These are phyloP conservation scores for Cordyceps fumosorosea DNA, from an alignment of 2,329 filamentous ascomycete species.

Conservation along the genomic window DNA sequence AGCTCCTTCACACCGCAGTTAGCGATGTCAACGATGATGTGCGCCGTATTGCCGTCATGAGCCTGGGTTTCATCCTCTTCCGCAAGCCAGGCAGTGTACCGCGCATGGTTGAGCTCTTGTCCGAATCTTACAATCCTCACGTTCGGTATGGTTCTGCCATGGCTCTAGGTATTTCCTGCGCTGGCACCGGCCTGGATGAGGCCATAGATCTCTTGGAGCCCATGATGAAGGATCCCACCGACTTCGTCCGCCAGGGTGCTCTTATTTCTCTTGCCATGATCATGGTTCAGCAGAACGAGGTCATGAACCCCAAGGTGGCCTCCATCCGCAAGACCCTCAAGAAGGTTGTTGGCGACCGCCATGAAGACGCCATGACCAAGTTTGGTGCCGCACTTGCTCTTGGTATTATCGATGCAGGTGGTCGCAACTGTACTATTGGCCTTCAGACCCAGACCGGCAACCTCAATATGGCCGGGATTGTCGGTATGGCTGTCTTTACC, in stretches of 20 bases:
- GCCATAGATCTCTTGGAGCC: conserved; percentile 95
- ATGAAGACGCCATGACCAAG: conserved; percentile 99
- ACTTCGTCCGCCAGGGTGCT: conserved; percentile 95
- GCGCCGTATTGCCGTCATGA: conserved; percentile 92
- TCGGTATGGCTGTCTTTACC: conserved; percentile 96
- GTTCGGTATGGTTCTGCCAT: conserved; percentile 97
- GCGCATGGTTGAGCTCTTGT: conserved; percentile 95
- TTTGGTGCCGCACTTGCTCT: conserved; percentile 91
- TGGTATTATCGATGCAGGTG: conserved; percentile 95
- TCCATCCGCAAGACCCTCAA: conserved; percentile 86
- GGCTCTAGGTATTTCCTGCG: conserved; percentile 96
- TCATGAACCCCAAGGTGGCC: conserved; percentile 94
- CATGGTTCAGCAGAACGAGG: conserved; percentile 98
- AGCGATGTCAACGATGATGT: conserved; percentile 98
- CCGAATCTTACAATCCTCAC: conserved; percentile 98
- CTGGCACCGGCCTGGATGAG: conserved; percentile 90
- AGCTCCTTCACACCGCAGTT: conserved; percentile 89
- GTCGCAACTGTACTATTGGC: conserved; percentile 96
- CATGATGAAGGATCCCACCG: conserved; percentile 98
- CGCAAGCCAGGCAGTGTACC: conserved; percentile 94
- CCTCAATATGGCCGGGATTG: conserved; percentile 96
- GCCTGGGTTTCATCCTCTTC: conserved; percentile 96
- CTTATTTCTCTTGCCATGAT: conserved; percentile 95
- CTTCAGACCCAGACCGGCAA: conserved; percentile 97
- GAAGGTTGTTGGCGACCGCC: conserved; percentile 89